Evolutionary conservation across 306 rosid genomes (phyloP), one percentile per base, ranked within the genome.

Genomic region (Vigna mungo): DNA sequence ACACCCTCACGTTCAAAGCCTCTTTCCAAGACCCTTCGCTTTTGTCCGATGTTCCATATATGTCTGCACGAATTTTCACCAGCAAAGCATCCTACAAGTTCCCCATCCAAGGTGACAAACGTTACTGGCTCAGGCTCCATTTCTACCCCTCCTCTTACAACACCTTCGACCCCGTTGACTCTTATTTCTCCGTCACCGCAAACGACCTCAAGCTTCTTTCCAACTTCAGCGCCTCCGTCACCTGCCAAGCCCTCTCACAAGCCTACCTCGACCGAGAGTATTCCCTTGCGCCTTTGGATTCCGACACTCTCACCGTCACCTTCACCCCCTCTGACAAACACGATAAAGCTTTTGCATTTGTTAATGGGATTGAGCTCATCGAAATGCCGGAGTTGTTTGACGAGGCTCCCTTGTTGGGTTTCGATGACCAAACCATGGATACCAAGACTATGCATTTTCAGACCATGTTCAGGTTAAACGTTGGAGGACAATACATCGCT

Each of bases 1-100:
- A 85, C 15, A 71, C 86, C 14, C 10, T 72, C 0, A 43, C 81
- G 4, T 47, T 67, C 25, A 80, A 16, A 75, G 81, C 91, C 21
- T 72, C 81, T 0, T 83, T 46, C 63, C 89, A 87, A 75, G 91
- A 87, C 47, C 89, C 91, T 65, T 87, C 91, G 0, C 79, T 87
- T 68, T 9, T 41, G 1, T 85, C 87, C 0, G 81, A 78, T 59
- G 56, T 87, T 55, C 91, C 89, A 12, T 87, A 87, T 74, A 85
- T 85, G 91, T 66, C 84, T 9, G 75, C 87, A 0, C 39, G 91
- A 8, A 9, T 87, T 61, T 85, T 87, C 81, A 78, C 71, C 1
- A 61, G 87, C 0, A 74, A 85, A 34, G 34, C 82, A 14, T 20
- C 84, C 0, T 87, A 87, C 55, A 81, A 81, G 21, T 85, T 87